Evolutionary conservation across 352 stramenopile genomes (phyloP), one percentile per base, ranked within the genome.

Genomic region (Phytophthora megakarya): DNA sequence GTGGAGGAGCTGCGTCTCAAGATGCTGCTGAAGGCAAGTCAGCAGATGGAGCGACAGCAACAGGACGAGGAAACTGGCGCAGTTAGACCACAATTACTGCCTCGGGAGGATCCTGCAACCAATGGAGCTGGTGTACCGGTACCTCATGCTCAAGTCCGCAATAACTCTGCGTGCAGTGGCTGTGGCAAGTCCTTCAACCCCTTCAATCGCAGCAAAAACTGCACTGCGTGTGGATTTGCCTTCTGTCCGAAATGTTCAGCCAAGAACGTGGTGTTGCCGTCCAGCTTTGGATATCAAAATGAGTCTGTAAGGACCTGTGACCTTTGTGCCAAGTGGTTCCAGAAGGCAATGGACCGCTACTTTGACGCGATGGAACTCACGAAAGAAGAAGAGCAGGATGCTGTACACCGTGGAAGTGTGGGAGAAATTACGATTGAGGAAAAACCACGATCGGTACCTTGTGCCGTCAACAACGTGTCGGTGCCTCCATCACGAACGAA

Each of bases 211-310:
- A 84, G 78, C 38, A 76, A 73, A 39, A 75, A 84, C 37, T 93
- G 84, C 67, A 56, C 64, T 16, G 62, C 71, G 10, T 93, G 84
- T 26, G 84, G 84, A 9, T 81, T 77, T 57, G 52, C 76, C 11
- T 91, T 78, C 51, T 93, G 84, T 48, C 71, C 73, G 22, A 91
- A 91, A 35, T 94, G 83, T 38, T 66, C 80, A 5, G 76, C 81
- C 11, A 73, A 78, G 25, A 76, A 77, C 18, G 65, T 89, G 37
- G 49, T 88, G 19, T 56, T 94, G 45, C 85, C 82, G 5, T 65
- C 63, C 22, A 64, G 67, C 61, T 93, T 92, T 70, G 84, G 82
- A 8, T 78, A 81, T 48, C 63, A 66, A 7, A 62, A 89, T 33
- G 66, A 80, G 2, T 50, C 75, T 0, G 70, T 89, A 42, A 78